Evolutionary conservation across 345 rosid genomes (phyloP).

Genomic region (Erysimum cheiranthoides): DNA sequence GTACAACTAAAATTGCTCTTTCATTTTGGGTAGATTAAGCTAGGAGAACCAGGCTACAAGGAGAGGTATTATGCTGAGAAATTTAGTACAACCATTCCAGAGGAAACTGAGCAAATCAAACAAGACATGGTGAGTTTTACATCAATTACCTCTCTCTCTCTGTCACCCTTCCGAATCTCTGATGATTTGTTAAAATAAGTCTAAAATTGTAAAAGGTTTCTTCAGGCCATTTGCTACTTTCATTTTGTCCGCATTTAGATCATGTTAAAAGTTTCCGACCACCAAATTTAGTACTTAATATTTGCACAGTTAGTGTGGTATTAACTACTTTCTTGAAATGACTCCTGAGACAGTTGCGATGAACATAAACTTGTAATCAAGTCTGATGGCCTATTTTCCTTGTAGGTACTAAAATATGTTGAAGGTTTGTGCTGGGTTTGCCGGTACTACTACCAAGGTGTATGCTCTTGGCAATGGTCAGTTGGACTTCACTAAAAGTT

Average conservation of each 20-base stretch:
- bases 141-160: background rate
- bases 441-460: constrained; percentile 95
- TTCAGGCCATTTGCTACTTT: constrained; percentile 14
- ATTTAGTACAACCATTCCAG: constrained; percentile 63
- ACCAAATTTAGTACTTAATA: background rate
- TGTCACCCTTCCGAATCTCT: background rate
- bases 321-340: constrained; percentile 10
- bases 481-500: constrained; percentile 38
- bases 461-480: constrained; percentile 97
- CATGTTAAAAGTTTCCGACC: background rate
- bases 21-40: constrained; percentile 62
- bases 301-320: background rate
- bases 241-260: constrained; percentile 6
- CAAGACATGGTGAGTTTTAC: constrained; percentile 71
- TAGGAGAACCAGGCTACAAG: constrained; percentile 97
- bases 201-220: constrained; percentile 10
- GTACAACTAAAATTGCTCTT: constrained; percentile 5
- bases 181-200: constrained; percentile 19
- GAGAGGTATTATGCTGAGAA: constrained; percentile 94
- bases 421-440: constrained; percentile 99
- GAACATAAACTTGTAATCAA: constrained; percentile 13
- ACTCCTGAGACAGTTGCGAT: background rate
- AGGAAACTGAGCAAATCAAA: constrained; percentile 67
- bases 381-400: constrained; percentile 30
- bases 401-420: constrained; percentile 87